Base-by-base conservation (phyloP, 2,329 filamentous ascomycete species). In the Cytospora leucostoma region DNA sequence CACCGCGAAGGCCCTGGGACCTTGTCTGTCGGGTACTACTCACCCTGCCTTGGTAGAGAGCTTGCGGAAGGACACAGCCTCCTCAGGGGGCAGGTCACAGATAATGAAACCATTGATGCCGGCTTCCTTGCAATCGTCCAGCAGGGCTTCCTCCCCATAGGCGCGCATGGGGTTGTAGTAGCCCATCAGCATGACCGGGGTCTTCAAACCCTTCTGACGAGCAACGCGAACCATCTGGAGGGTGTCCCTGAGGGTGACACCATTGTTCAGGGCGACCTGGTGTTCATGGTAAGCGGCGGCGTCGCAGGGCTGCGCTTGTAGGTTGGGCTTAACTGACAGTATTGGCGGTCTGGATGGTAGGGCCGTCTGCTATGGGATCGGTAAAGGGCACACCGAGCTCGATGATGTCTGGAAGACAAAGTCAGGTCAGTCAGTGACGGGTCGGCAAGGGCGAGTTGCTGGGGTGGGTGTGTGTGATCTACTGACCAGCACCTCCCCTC, bases 121-220 rank as follows among this genome's bases (percentile, higher is more conserved):
- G 3, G 92, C 90, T 61, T 87, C 86, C 74, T 89, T 89, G 75
- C 92, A 92, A 76, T 98, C 93, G 70, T 87, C 84, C 61, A 99
- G 81, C 76, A 98, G 87, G 65, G 84, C 85, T 79, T 97, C 93
- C 79, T 99, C 95, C 60, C 95, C 95, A 74, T 98, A 99, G 72
- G 90, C 92, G 66, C 98, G 82, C 66, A 98, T 83, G 1, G 95
- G 95, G 80, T 99, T 99, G 80, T 97, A 99, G 84, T 99, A 99
- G 71, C 95, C 95, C 95, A 99, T 99, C 68, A 99, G 85, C 73
- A 99, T 79, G 50, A 99, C 86, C 0, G 95, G 95, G 0, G 89
- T 87, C 71, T 84, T 88, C 61, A 98, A 81, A 50, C 95, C 95
- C 66, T 84, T 84, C 70, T 84, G 83, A 71, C 95, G 85, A 54